Evolutionary conservation across 768 basidiomycete species (phyloP).

Genomic region (Mycena belliarum): DNA sequence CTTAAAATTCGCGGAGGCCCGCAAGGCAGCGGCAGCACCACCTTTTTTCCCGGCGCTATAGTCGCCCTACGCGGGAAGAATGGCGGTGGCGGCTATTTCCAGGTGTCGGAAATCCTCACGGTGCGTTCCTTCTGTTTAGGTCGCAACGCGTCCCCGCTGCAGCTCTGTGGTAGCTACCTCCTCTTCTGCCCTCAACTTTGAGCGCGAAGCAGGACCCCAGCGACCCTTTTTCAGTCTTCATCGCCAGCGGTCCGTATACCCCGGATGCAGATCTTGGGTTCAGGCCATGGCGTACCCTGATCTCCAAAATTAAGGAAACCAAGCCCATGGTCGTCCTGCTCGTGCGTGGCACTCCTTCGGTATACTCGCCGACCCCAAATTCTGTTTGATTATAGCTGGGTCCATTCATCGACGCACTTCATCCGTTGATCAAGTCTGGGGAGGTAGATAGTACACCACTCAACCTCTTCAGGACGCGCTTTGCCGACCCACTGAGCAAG

Average conservation of each 20-base stretch:
- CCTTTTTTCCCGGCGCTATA: conserved; percentile 88
- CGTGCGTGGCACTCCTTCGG: conserved; percentile 42
- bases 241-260: conserved; percentile 89
- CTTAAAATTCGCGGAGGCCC: conserved; percentile 66
- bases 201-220: conserved; percentile 19
- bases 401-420: conserved; percentile 83
- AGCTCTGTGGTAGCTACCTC: conserved; percentile 56
- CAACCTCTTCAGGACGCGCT: conserved; percentile 67
- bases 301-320: conserved; percentile 57
- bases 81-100: conserved; percentile 86
- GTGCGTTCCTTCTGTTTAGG: conserved; percentile 46
- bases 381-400: too few species aligned
- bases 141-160: background rate
- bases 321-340: conserved; percentile 81
- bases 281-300: conserved; percentile 65
- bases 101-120: conserved; percentile 76
- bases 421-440: conserved; percentile 75
- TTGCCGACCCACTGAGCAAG: conserved; percentile 55
- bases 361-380: background rate
- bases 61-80: conserved; percentile 87
- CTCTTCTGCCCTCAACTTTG: conserved; percentile 48
- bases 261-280: conserved; percentile 74
- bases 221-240: conserved; percentile 60
- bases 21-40: conserved; percentile 63
- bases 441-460: conserved; percentile 65